These are phyloP conservation scores for Alternaria arbusti DNA, from an alignment of 2,329 filamentous ascomycete species.

Conservation along the genomic window DNA sequence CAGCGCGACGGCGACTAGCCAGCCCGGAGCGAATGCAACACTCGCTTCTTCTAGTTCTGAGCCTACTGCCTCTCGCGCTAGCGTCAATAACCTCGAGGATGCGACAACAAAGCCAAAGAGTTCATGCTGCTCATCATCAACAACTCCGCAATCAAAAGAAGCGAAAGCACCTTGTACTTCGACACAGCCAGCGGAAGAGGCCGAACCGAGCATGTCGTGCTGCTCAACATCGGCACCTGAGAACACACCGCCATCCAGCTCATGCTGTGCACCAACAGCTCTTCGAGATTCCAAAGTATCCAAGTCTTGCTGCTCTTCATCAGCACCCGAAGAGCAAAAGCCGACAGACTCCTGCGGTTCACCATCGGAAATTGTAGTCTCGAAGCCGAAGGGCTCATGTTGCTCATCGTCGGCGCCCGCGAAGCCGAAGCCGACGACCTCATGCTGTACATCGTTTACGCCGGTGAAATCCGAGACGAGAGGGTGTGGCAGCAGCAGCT, in stretches of 20 bases:
- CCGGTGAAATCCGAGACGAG: neutral
- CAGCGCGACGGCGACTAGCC: neutral
- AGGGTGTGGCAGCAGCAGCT: neutral
- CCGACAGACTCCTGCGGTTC: neutral
- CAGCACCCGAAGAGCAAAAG: neutral
- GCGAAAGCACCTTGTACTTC: neutral
- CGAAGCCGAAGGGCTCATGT: constrained; percentile 9
- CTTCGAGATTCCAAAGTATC: neutral
- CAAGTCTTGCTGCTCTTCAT: neutral
- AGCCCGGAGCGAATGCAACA: neutral
- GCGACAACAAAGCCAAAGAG: neutral
- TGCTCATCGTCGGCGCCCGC: constrained; percentile 2
- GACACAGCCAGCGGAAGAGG: neutral
- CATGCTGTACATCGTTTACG: neutral
- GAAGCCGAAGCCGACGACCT: neutral
- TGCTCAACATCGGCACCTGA: neutral
- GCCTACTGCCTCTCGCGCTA: neutral
- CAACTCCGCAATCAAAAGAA: neutral
- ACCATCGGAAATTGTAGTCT: neutral
- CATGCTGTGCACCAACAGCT: neutral
- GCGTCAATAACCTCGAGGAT: neutral
- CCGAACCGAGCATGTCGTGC: neutral
- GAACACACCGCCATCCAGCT: neutral
- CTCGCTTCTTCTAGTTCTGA: neutral
- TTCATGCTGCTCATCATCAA: neutral